Evolutionary conservation across 495 filamentous ascomycete genomes (phyloP).

Genomic region (Lepidopterella palustris): DNA sequence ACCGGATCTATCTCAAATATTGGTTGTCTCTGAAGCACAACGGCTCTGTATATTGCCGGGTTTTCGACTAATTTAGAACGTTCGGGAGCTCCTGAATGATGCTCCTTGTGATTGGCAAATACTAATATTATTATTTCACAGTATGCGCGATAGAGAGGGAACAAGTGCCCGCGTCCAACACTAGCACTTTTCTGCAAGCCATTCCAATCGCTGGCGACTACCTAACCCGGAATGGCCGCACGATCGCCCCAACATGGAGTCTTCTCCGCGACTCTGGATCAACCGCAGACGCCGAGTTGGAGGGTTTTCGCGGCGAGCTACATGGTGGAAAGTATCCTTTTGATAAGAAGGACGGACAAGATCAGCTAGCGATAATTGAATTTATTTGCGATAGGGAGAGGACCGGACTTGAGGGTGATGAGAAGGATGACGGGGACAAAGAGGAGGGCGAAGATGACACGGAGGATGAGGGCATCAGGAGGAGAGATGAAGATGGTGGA

Average conservation of each 20-base stretch:
- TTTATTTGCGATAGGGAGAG: slow-evolving; percentile 69
- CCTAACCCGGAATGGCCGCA: slow-evolving; percentile 43
- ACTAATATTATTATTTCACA: slow-evolving; percentile 30
- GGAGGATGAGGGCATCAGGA: slow-evolving; percentile 23
- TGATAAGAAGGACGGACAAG: slow-evolving; percentile 41
- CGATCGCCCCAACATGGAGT: slow-evolving; percentile 55
- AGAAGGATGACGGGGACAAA: slow-evolving; percentile 25
- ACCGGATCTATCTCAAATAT: background rate
- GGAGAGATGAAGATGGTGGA: slow-evolving; percentile 34
- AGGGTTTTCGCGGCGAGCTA: slow-evolving; percentile 66
- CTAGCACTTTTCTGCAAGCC: slow-evolving; percentile 42
- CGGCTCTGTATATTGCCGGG: too few relatives aligned
- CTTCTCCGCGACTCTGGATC: slow-evolving; percentile 54
- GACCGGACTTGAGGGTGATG: slow-evolving; percentile 59
- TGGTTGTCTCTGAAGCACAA: too few relatives aligned
- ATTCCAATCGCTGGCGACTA: slow-evolving; percentile 73
- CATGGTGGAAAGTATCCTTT: slow-evolving; percentile 57
- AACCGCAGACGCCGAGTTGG: slow-evolving; percentile 50
- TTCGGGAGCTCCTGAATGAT: background rate
- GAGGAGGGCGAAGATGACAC: slow-evolving; percentile 27
- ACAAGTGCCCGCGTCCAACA: slow-evolving; percentile 39
- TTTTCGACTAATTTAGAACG: background rate
- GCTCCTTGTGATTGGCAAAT: too few relatives aligned
- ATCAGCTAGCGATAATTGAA: slow-evolving; percentile 69
- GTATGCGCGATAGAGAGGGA: slow-evolving; percentile 72